Percentiles rank a stretch among this genome's conserved stretches.
phyloP scores from a whole-genome alignment of 2,329 filamentous ascomycete genomes.

The Alternaria hordeiaustralica region DNA sequence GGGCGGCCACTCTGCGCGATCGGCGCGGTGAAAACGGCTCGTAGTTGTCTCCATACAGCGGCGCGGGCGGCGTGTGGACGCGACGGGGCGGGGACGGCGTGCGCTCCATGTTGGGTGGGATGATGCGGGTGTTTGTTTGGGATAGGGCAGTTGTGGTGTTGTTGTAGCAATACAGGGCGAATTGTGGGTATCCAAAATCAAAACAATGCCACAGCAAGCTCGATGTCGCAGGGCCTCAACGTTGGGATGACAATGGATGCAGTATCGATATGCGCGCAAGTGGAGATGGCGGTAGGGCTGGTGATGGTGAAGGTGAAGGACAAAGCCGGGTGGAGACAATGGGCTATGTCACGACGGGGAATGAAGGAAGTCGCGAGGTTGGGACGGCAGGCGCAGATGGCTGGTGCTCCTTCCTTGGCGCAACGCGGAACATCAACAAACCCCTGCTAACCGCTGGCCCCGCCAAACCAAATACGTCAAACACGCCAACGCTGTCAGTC shows the following conservation, averaged over 20 bases:
- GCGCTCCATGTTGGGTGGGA: conserved; percentile 44
- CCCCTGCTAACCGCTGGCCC: conserved; percentile 16
- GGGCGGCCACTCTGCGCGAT: conserved; percentile 65
- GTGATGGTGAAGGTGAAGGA: conserved; percentile 22
- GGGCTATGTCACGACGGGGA: conserved; percentile 21
- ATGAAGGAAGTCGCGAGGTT: conserved; percentile 28
- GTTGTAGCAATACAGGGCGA: conserved; percentile 21
- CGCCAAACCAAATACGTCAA: conserved; percentile 35
- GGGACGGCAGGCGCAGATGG: conserved; percentile 21
- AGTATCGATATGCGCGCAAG: conserved; percentile 11
- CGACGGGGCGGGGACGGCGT: conserved; percentile 68
- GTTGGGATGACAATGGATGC: conserved; percentile 8
- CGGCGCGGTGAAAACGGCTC: conserved; percentile 76
- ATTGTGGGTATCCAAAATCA: conserved; percentile 27
- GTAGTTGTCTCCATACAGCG: conserved; percentile 73
- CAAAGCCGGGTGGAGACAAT: conserved; percentile 21
- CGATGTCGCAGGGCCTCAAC: conserved; percentile 9
- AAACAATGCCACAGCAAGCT: conserved; percentile 31
- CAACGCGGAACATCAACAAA: conserved; percentile 18
- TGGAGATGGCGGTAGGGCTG: conserved; percentile 11
- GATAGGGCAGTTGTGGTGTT: conserved; percentile 15
- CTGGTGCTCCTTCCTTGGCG: conserved; percentile 22
- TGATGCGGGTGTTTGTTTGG: conserved; percentile 12
- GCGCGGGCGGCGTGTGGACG: conserved; percentile 72
- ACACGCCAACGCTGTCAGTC: conserved; percentile 23